Evolutionary conservation across 139 green algal genomes (phyloP), one percentile per base, ranked within the genome.

Genomic region (Chlamydomonas applanata): DNA sequence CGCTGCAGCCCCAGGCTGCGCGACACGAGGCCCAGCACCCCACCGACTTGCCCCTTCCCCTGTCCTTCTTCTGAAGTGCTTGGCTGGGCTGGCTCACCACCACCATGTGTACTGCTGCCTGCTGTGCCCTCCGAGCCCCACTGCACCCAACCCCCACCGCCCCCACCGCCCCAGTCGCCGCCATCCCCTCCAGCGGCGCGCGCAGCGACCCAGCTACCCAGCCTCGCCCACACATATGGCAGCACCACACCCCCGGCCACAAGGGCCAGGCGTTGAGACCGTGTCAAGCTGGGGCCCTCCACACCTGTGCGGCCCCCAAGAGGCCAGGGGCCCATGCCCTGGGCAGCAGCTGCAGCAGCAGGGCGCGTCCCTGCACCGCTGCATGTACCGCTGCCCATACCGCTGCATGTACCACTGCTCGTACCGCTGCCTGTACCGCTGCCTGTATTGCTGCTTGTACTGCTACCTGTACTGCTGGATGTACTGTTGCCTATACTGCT

Each of bases 201-300:
- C 13, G 80, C 81, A 4, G 71, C 20, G 2, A 52, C 17, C 62
- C 30, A 40, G 22, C 84, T 69, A 19, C 76, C 68, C 4, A 85
- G 16, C 1, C 89, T 69, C 0, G 63, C 49, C 89, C 89, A 94
- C 0, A 77, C 40, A 73, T 95, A 96, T 0, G 86, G 89, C 72
- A 91, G 35, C 14, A 85, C 44, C 4, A 94, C 85, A 3, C 81
- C 71, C 9, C 85, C 86, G 0, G 88, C 34, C 17, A 84, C 84
- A 62, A 88, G 89, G 25, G 81, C 33, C 2, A 77, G 0, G 2
- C 82, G 73, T 82, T 96, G 91, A 24, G 24, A 3, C 1, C 22
- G 25, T 11, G 44, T 87, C 13, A 95, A 74, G 3, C 83, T 88
- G 3, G 85, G 85, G 9, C 91, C 91, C 35, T 91, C 91, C n/a